Base-by-base conservation (phyloP, 2,329 filamentous ascomycete genomes). In the Colletotrichum sp. region DNA sequence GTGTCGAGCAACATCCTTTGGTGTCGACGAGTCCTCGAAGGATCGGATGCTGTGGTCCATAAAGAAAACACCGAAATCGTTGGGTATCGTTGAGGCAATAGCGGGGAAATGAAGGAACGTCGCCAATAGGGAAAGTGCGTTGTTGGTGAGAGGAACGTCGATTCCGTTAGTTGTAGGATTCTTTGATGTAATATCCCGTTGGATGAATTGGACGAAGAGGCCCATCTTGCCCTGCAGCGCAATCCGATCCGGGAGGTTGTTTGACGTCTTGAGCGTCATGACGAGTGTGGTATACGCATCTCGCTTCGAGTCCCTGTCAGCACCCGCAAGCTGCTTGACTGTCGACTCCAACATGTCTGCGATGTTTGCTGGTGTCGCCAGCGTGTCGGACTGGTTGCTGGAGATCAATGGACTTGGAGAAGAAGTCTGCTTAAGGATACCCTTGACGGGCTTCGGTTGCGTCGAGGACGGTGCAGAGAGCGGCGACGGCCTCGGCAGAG, bases 281-380 rank as follows among this genome's bases (percentile, higher is more conserved):
- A 94, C 92, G 60, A 99, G 88, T 80, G 94, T 94, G 82, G 93
- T 92, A 81, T 99, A 99, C 65, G 96, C 95, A 85, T 99, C 97
- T 36, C 97, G 85, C 79, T 94, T 94, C 15, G 92, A 93, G 73
- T 92, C 90, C 69, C 93, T 90, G 79, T 96, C 94, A 34, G 92
- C 88, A 26, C 94, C 93, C 48, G 94, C 94, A 64, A 99, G 90
- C 84, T 97, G 94, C 84, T 95, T 93, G 43, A 95, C 90, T 7
- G 95, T 92, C 1, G 95, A 98, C 79, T 98, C 94, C 78, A 99
- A 86, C 93, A 98, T 97, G 79, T 92, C 92, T 78, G 91, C 90
- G 73, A 98, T 92, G 52, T 91, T 93, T 60, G 90, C 87, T 83
- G 79, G 82, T 72, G 77, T 85, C 78, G 81, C 78, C 52, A 80